phyloP scores from a whole-genome alignment of 176 grass and related monocot genomes.

The Zea luxurians region DNA sequence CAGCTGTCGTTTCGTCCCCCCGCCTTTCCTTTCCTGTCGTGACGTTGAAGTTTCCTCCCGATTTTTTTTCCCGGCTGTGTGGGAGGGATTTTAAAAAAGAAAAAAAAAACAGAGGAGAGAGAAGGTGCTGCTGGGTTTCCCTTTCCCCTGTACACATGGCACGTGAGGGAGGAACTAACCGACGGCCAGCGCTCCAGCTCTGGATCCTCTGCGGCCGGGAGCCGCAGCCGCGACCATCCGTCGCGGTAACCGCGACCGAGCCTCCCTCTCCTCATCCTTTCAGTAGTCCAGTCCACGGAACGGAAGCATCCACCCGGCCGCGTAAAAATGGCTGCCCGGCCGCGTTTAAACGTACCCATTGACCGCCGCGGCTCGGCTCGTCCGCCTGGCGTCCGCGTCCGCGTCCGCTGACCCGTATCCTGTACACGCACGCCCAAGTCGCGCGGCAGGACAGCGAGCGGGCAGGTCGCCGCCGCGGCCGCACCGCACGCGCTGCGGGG shows the following conservation, averaged over 20 bases:
- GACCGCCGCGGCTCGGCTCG: background rate
- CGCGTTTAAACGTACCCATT: conserved; percentile 15
- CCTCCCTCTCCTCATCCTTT: background rate
- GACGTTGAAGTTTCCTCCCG: conserved; percentile 56
- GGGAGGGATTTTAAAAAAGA: too few species aligned
- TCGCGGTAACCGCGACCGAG: background rate
- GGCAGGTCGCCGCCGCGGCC: too few species aligned
- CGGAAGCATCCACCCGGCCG: conserved; percentile 7
- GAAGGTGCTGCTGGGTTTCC: background rate
- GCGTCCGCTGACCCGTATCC: conserved; percentile 32
- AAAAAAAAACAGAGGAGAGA: too few species aligned
- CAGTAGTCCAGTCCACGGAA: background rate
- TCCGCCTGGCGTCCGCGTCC: too few species aligned
- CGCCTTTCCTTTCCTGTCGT: conserved; percentile 71
- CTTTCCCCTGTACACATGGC: conserved; percentile 34
- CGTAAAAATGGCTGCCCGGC: conserved; percentile 5
- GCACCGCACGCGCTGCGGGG: background rate
- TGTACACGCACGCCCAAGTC: background rate
- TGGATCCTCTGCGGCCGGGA: conserved; percentile 4
- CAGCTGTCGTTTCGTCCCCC: conserved; percentile 58
- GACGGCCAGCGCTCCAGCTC: conserved; percentile 22
- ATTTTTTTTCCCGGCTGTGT: too few species aligned
- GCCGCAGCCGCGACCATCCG: background rate
- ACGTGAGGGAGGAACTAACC: conserved; percentile 11
- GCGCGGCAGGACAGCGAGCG: too few species aligned